Evolutionary conservation across 768 basidiomycete species (phyloP), one percentile per base, ranked within the genome.

Genomic region (Auricularia auricula-judae): DNA sequence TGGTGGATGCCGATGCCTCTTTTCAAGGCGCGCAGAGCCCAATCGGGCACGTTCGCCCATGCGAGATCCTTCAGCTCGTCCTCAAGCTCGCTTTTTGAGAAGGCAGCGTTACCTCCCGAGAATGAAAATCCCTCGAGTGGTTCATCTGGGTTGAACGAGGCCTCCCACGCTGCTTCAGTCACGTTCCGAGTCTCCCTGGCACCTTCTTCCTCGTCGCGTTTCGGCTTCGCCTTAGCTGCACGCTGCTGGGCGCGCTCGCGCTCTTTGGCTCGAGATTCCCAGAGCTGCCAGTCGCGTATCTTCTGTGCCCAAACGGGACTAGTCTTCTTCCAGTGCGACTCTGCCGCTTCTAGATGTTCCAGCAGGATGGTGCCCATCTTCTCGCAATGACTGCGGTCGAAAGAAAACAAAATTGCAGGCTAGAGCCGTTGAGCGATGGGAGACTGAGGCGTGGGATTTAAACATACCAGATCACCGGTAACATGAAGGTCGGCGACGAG

Each of bases 1-100:
- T 89, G 88, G 68, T 89, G 87, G 11, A 89, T 80, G 0, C 81
- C 87, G 35, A 89, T 81, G 36, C 87, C 87, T 36, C 88, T 76
- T 61, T 72, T 71, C 60, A 89, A 72, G 4, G 82, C 83, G 11
- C 63, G 65, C 33, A 84, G 62, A 3, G 79, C 77, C 81, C 83
- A 84, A n/a, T 59, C 33, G 1, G 76, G 78, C 1, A 74, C 70
- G 2, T 68, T 67, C 7, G 70, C 72, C 62, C 74, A 78, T 3
- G 62, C 66, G 59, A 87, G 72, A 1, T 74, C 65, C 8, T 59
- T 23, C 23, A 86, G 75, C 47, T 85, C 82, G 18, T 78, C 75
- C 1, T 81, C 74, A 18, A 89, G 76, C 53, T 84, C 81, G 10
- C 72, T 69, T 63, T 74, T 76, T 2, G 82, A 75, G 67, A 81